phyloP scores from a whole-genome alignment of 768 basidiomycete genomes.

The Naganishia vishniacii region DNA sequence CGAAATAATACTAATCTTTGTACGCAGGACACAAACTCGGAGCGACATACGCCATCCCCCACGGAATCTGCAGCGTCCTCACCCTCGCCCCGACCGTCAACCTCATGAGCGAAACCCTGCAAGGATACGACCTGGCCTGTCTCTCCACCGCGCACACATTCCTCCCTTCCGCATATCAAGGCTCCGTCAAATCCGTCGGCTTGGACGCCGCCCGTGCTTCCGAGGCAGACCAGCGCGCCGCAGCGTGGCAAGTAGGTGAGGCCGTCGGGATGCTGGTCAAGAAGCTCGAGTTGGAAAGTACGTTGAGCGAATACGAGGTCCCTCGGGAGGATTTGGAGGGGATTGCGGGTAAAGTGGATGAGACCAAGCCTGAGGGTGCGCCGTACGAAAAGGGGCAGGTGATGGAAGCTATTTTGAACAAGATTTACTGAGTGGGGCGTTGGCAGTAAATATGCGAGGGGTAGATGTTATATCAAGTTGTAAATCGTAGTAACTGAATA shows the following conservation, averaged over 20 bases:
- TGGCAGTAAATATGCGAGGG: too few relatives aligned
- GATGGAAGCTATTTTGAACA: slow-evolving; percentile 4
- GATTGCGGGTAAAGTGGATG: slow-evolving; percentile 17
- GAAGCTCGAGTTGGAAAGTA: not conserved
- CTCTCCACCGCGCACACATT: slow-evolving; percentile 22
- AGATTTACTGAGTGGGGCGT: slow-evolving; percentile 9
- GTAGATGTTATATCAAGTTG: too few relatives aligned
- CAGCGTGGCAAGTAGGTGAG: slow-evolving; percentile 3
- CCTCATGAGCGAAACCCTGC: slow-evolving; percentile 23
- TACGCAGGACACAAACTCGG: slow-evolving; percentile 28
- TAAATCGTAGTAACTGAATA: too few relatives aligned
- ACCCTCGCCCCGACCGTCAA: slow-evolving; percentile 29
- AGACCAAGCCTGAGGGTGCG: slow-evolving; percentile 5
- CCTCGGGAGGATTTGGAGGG: slow-evolving; percentile 6
- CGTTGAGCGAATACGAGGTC: slow-evolving; percentile 16
- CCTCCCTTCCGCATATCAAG: slow-evolving; percentile 20
- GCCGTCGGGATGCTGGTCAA: not conserved
- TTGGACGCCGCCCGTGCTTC: not conserved
- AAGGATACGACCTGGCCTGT: slow-evolving; percentile 8
- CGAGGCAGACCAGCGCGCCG: slow-evolving; percentile 7
- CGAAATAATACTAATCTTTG: not conserved
- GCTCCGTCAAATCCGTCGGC: not conserved
- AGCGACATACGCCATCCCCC: slow-evolving; percentile 61
- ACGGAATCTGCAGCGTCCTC: slow-evolving; percentile 67
- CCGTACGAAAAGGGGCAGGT: slow-evolving; percentile 10